These are phyloP conservation scores for Bretschneidera sinensis DNA, from an alignment of 345 rosid genomes.

Conservation along the genomic window DNA sequence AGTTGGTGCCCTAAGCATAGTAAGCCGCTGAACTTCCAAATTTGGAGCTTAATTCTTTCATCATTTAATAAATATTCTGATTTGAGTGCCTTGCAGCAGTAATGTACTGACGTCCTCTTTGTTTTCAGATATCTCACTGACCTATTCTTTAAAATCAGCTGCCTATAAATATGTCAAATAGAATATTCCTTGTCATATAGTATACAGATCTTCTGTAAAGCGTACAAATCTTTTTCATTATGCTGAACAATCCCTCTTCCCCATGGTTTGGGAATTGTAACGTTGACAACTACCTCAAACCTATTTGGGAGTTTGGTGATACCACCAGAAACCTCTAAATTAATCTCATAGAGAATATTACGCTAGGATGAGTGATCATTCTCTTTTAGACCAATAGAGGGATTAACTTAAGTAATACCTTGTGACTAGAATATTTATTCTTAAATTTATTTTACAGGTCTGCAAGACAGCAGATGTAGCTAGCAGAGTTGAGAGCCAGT, in stretches of 20 bases:
- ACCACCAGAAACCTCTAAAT: neutral
- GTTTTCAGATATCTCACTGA: conserved; percentile 1
- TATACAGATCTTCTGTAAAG: no score
- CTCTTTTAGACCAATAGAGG: neutral
- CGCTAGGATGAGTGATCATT: neutral
- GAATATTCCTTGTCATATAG: neutral
- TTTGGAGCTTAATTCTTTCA: conserved; percentile 3
- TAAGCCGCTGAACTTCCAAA: conserved; percentile 31
- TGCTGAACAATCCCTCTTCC: neutral
- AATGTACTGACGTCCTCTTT: neutral
- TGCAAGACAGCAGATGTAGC: conserved; percentile 73
- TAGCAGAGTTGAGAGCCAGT: conserved; percentile 64
- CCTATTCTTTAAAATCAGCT: conserved; percentile 8
- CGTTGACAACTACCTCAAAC: neutral
- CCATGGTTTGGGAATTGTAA: neutral
- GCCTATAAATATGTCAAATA: neutral
- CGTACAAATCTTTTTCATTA: neutral
- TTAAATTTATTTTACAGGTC: conserved; percentile 39
- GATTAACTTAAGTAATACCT: neutral
- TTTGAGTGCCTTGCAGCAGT: no score
- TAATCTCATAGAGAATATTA: neutral
- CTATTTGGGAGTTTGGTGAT: neutral
- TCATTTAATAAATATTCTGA: conserved; percentile 2
- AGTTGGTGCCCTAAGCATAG: conserved; percentile 78
- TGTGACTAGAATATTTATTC: neutral